Base-by-base conservation (phyloP, 106 monocot species). In the Hemerocallis citrina region DNA sequence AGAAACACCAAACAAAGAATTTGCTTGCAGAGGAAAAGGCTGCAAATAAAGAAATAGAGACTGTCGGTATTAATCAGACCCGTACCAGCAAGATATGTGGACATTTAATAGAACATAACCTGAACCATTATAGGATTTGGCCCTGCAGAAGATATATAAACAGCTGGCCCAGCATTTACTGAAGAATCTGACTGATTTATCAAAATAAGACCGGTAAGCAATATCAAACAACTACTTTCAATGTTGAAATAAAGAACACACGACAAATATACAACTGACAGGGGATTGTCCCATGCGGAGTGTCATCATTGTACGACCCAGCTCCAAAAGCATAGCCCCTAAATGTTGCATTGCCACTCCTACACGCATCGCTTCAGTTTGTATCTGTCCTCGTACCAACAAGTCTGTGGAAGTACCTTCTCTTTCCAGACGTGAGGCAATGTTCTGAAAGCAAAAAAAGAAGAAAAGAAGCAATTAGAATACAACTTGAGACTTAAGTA, bases 91-190 rank as follows among this genome's bases (percentile, higher is more conserved):
- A 58, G 0, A 39, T 33, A n/a, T n/a, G n/a, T n/a, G n/a, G n/a
- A n/a, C n/a, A n/a, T n/a, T n/a, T n/a, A n/a, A n/a, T n/a, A n/a
- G n/a, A n/a, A n/a, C n/a, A n/a, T n/a, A n/a, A 59, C 96, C 91
- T 91, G 90, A 72, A 96, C 96, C 95, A 96, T 91, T 52, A 91
- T 84, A 20, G 96, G 87, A 57, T 81, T 91, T 56, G 96, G 96
- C 20, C 96, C 96, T 31, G 72, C 41, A 50, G 84, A 31, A 62
- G 85, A 82, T 55, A 91, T 84, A 68, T 87, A 91, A 59, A 90
- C 79, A 34, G 96, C 81, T 61, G 90, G 90, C 14, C 96, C 96
- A 77, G 96, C 17, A 84, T 90, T 91, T 13, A 96, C 86, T 33
- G 74, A 67, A 57, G 79, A 78, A 22, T 84, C 84, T 31, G 74